Conservation (phyloP, 2,329 filamentous ascomycete genomes). For the Penicillium occitanis region DNA sequence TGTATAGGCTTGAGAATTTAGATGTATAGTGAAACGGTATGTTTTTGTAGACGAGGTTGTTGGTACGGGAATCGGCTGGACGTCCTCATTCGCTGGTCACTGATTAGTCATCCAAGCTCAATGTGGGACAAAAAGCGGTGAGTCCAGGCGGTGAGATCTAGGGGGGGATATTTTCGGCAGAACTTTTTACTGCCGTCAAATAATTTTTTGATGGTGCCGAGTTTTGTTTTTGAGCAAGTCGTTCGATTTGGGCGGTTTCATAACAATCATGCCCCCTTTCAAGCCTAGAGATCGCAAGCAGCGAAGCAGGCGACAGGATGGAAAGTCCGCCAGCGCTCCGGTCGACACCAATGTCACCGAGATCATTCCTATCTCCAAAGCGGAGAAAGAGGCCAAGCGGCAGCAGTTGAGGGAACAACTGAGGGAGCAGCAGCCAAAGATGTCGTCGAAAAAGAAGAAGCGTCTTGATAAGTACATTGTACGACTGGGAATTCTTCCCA, state of each 20-base stretch:
- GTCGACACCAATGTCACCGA: conserved; percentile 51
- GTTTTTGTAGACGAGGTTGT: background rate
- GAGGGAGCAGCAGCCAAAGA: conserved; percentile 54
- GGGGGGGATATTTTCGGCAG: conserved; percentile 24
- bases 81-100: conserved; percentile 3
- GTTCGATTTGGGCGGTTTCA: conserved; percentile 2
- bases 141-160: conserved; percentile 27
- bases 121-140: conserved; percentile 20
- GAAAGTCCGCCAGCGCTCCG: conserved; percentile 23
- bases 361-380: conserved; percentile 48
- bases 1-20: background rate
- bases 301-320: conserved; percentile 43
- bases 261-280: conserved; percentile 47
- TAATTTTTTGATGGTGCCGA: conserved; percentile 16
- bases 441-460: conserved; percentile 66
- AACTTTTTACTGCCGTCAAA: conserved; percentile 26
- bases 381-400: conserved; percentile 55
- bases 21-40: background rate
- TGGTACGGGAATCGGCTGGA: background rate
- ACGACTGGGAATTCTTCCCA: conserved; percentile 25
- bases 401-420: conserved; percentile 55
- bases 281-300: conserved; percentile 61
- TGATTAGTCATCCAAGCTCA: background rate
- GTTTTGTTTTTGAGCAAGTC: conserved; percentile 23
- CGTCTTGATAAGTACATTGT: conserved; percentile 68